Evolutionary conservation across 1,139 yeast species (phyloP).

Genomic region (Zygosaccharomyces sapae): DNA sequence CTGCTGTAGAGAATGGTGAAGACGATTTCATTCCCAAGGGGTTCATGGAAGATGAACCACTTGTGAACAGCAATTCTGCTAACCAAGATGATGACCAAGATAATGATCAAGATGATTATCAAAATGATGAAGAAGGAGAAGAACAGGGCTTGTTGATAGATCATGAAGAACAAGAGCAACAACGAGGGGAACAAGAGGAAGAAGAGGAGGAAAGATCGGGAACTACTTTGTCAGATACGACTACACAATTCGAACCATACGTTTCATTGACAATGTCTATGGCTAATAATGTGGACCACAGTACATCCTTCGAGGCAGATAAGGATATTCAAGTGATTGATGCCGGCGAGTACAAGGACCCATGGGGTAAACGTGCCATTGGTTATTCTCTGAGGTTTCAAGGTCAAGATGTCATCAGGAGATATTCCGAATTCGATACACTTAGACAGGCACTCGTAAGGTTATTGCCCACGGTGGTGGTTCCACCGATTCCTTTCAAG

Average conservation of each 20-base stretch:
- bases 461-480: constrained; percentile 75
- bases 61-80: not conserved
- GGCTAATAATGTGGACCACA: constrained; percentile 12
- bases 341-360: constrained; percentile 36
- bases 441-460: constrained; percentile 64
- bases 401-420: constrained; percentile 60
- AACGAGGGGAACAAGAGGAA: constrained; percentile 1
- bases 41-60: constrained; percentile 8
- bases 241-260: constrained; percentile 21
- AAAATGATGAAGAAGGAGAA: constrained; percentile 1
- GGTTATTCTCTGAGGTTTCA: constrained; percentile 74
- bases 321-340: constrained; percentile 26
- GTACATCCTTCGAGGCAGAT: constrained; percentile 5
- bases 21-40: constrained; percentile 15
- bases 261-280: constrained; percentile 28
- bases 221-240: constrained; percentile 2
- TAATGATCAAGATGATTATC: not conserved
- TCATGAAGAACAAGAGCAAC: constrained; percentile 3
- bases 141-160: not conserved
- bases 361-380: constrained; percentile 62
- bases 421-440: constrained; percentile 90
- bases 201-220: constrained; percentile 4
- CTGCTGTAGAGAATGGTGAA: constrained; percentile 20
- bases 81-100: not conserved
- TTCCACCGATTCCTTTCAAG: constrained; percentile 95